Conservation (phyloP, 495 filamentous ascomycete species). For the Aspergillus carlsbadensis region DNA sequence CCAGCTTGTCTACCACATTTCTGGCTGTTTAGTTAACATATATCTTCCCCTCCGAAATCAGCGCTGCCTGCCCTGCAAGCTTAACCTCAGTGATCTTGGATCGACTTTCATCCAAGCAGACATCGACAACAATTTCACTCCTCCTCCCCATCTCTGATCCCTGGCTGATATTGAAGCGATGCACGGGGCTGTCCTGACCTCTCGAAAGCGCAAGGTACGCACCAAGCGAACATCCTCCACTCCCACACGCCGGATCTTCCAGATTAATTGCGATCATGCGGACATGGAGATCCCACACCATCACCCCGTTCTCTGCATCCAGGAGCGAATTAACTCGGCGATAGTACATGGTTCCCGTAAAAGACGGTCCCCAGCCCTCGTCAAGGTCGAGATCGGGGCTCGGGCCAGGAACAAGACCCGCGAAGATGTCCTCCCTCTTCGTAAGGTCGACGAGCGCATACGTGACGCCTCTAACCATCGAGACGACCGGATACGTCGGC, state of each 20-base stretch:
- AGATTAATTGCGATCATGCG: slow-evolving; percentile 56
- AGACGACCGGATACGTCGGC: slow-evolving; percentile 55
- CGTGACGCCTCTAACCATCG: slow-evolving; percentile 69
- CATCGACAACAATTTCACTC: slow-evolving; percentile 51
- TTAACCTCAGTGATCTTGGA: slow-evolving; percentile 41
- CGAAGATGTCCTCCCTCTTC: slow-evolving; percentile 25
- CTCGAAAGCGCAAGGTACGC: slow-evolving; percentile 53
- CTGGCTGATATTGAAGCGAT: slow-evolving; percentile 56
- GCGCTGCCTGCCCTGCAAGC: slow-evolving; percentile 51
- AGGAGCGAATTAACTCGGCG: slow-evolving; percentile 45
- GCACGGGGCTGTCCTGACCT: slow-evolving; percentile 23
- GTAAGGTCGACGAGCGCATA: slow-evolving; percentile 58
- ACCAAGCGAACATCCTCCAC: slow-evolving; percentile 56
- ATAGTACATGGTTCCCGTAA: slow-evolving; percentile 53
- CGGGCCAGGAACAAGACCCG: slow-evolving; percentile 15
- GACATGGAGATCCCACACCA: slow-evolving; percentile 29
- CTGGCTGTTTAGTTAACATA: too few species aligned
- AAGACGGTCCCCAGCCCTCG: slow-evolving; percentile 53
- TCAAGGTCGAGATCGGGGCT: slow-evolving; percentile 43
- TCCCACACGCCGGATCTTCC: slow-evolving; percentile 72
- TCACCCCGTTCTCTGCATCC: slow-evolving; percentile 18
- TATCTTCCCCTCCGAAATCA: slow-evolving; percentile 46
- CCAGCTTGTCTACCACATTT: too few species aligned
- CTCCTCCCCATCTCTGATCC: slow-evolving; percentile 70
- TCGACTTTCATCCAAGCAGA: slow-evolving; percentile 29